Base-by-base conservation (phyloP, 2,329 filamentous ascomycete species). In the Ophiostoma ulmi region DNA sequence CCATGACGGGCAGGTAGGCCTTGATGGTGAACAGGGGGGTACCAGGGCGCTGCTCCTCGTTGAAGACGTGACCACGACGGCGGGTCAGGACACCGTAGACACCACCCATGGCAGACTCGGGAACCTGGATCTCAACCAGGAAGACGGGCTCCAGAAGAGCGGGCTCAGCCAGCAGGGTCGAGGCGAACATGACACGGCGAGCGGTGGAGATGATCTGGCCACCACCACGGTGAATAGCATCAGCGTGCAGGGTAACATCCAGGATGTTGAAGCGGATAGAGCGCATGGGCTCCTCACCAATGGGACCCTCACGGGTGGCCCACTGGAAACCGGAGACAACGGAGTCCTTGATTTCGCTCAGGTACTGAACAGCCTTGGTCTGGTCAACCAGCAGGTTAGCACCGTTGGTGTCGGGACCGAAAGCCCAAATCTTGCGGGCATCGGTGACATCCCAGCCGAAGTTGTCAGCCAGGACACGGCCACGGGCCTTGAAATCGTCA, bases 261-360 rank as follows among this genome's bases (percentile, higher is more conserved):
- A 97, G 90, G 83, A 99, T 90, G 91, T 99, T 99, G 89, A 97
- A 99, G 86, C 95, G 93, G 83, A 96, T 84, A 77, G 90, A 90
- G 81, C 95, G 92, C 93, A 99, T 94, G 78, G 95, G 95, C 90
- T 99, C 95, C 86, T 99, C 95, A 78, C 91, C 94, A 80, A 99
- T 85, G 79, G 95, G 95, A 87, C 95, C 95, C 88, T 99, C 95
- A 81, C 94, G 91, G 78, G 92, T 93, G 77, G 95, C 95, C 95
- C 95, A 99, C 85, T 99, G 95, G 93, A 99, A 99, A 90, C 95
- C 95, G 77, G 95, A 98, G 80, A 98, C 94, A 78, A 98, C 91
- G 73, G 94, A 98, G 81, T 99, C 95, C 92, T 99, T 99, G 90
- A 99, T 99, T 92, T 99, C 95, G 87, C 93, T 95, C 80, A 99